Evolutionary conservation across 352 stramenopile species (phyloP), one percentile per base, ranked within the genome.

Genomic region (Phytophthora multivora): DNA sequence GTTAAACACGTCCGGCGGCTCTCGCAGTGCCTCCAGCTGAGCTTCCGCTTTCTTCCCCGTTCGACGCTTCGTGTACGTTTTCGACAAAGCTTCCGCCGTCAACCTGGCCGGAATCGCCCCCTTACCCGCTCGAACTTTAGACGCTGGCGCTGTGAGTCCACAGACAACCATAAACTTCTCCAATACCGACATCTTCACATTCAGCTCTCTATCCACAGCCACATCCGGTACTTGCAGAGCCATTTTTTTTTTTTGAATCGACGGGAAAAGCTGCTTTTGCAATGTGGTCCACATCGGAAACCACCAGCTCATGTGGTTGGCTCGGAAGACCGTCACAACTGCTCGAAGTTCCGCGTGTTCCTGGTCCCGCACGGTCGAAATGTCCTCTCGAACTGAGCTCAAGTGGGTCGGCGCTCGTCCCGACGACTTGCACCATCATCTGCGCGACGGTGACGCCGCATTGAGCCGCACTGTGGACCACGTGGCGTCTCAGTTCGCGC

Each of bases 341-440:
- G 28, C 43, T 25, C 48, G 28, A 47, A 13, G 28, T 38, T 48
- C 38, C 23, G 8, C 21, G 41, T 16, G 6, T 51, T 49, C 48
- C 21, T 67, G 50, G 21, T 21, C 42, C 12, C 35, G 23, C 19
- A 33, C 41, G 15, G 28, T 51, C 28, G 28, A 25, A 41, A 73
- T 75, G 71, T 7, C 63, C 35, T 69, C 41, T 25, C 39, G 50
- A 3, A 25, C 38, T 47, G 46, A 83, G 38, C 59, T 86, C 45
- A 78, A 73, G 38, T 86, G 77, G 77, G 48, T 52, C 5, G 38
- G 33, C 33, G 66, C 77, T 12, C 83, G 83, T 25, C 77, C 97
- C 4, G 96, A 99, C 73, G 97, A 99, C 77, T 97, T 98, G 69
- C 97, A 99, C 85, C 95, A 99, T 73, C 98, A 99, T 75, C 87